Conservation (phyloP, 192 early-diverging fungal species). For the Martensiomyces pterosporus region DNA sequence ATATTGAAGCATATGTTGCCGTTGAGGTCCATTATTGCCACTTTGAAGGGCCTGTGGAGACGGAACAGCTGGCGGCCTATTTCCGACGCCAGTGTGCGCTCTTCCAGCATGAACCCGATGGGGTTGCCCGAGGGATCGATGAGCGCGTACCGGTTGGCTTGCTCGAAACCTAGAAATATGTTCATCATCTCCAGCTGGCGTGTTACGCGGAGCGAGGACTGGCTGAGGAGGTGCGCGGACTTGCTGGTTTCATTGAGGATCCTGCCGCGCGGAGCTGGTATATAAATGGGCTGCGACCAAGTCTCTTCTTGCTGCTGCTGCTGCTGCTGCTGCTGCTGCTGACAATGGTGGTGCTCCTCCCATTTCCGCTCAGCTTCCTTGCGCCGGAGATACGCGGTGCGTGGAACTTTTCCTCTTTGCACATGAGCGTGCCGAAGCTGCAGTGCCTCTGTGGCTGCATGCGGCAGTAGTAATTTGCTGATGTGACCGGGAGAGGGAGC, state of each 20-base stretch:
- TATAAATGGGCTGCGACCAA: background rate
- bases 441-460: no score
- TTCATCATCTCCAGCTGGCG: constrained; percentile 86
- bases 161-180: constrained; percentile 67
- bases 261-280: background rate
- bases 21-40: constrained; percentile 63
- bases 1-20: constrained; percentile 73
- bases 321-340: background rate
- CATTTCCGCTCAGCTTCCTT: background rate
- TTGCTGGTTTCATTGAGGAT: background rate
- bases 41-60: constrained; percentile 72
- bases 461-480: no score
- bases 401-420: background rate
- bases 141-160: constrained; percentile 84
- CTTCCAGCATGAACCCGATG: constrained; percentile 82
- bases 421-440: no score
- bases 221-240: constrained; percentile 3
- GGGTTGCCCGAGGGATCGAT: constrained; percentile 58
- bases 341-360: background rate
- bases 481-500: no score
- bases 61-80: constrained; percentile 69
- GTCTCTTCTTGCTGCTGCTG: background rate
- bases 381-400: background rate
- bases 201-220: constrained; percentile 20
- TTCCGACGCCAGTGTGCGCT: constrained; percentile 58